Base-by-base conservation (phyloP, 1,284 basidiomycete species). In the Cryptococcus hybrid region DNA sequence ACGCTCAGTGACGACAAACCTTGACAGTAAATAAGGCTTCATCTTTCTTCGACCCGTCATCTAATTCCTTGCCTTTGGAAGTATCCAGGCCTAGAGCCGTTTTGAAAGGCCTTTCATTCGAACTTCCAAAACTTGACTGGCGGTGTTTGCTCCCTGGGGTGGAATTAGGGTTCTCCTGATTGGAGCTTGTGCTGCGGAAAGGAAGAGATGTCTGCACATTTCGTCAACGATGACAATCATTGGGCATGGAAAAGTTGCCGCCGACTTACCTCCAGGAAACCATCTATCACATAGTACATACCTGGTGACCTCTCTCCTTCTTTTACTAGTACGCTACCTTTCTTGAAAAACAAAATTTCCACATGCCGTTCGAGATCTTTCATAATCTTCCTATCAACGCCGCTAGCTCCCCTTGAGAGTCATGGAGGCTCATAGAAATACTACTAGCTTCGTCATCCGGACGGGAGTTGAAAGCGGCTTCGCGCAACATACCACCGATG, bases 271-370 rank as follows among this genome's bases (percentile, higher is more conserved):
- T 99, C 95, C 43, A 99, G 80, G 76, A 97, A 93, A 0, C 95
- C 95, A 64, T 99, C 96, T 50, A 99, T 96, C 46, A 99, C 93
- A 69, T 95, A 99, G 81, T 95, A 99, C 34, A 99, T 80, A 7
- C 95, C 95, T 86, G 64, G 60, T 13, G 67, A 79, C 39, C 62
- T 82, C 74, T 99, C 95, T 36, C 93, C 95, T 5, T 93, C 91
- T 69, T 87, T 90, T 11, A 90, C 93, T 13, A 99, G 79, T 0
- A 85, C 86, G 5, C 88, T 88, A 0, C 93, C 94, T 53, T 91
- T 88, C 37, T 89, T 83, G 80, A 91, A 99, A 76, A 89, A 97
- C 46, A 96, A 77, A 57, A 99, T 94, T 75, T 99, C 95, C 1
- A 99, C 90, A 70, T 96, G 91, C 60, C 96, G 96, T 67, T 97